These are phyloP conservation scores for Vickermania spadyakhi DNA, from an alignment of 208 protist species.

Conservation along the genomic window DNA sequence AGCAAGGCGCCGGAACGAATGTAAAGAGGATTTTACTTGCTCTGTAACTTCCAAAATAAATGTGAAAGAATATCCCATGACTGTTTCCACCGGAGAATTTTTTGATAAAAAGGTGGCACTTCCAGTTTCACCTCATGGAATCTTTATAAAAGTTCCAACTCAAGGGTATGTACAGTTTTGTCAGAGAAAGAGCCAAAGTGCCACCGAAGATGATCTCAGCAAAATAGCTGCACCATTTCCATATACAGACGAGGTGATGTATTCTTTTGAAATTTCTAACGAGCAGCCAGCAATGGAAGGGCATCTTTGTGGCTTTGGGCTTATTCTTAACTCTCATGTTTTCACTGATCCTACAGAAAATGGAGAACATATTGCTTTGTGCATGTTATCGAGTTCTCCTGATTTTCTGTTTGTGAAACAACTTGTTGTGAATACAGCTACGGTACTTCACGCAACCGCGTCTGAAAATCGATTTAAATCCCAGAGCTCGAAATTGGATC, in stretches of 20 bases:
- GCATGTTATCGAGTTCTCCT: background rate
- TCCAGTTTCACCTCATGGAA: slow-evolving; percentile 30
- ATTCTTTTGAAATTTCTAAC: too few species aligned
- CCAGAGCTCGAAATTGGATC: background rate
- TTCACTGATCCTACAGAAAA: background rate
- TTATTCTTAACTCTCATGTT: background rate
- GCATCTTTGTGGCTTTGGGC: background rate
- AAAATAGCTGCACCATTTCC: too few species aligned
- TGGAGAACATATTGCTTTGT: background rate
- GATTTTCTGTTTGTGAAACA: background rate
- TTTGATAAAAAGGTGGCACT: background rate
- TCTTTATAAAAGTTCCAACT: slow-evolving; percentile 54
- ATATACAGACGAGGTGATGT: too few species aligned
- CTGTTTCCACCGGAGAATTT: background rate
- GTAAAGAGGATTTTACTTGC: background rate
- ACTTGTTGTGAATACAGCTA: background rate
- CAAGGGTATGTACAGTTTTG: slow-evolving; percentile 19
- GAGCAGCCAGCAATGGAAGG: background rate
- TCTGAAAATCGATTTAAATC: background rate
- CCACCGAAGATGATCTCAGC: too few species aligned
- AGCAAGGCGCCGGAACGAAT: background rate
- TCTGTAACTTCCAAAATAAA: background rate
- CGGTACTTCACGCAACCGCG: background rate
- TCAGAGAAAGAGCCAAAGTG: background rate
- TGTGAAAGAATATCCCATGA: background rate